phyloP scores from a whole-genome alignment of 345 rosid genomes.

The Xanthoceras sorbifolium region DNA sequence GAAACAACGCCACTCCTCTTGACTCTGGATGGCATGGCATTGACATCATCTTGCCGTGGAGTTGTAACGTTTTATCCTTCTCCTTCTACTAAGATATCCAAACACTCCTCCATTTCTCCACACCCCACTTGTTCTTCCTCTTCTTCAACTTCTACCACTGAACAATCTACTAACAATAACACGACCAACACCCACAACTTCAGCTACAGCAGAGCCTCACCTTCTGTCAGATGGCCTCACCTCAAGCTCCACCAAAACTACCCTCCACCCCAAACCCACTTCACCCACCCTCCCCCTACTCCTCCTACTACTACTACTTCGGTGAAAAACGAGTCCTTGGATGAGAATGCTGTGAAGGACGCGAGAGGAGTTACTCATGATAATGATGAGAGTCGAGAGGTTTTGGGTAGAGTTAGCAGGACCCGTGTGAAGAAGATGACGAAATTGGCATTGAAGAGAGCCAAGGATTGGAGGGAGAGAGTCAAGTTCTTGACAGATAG shows the following conservation, averaged over 20 bases:
- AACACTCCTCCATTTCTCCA: conserved; percentile 14
- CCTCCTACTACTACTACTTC: conserved; percentile 23
- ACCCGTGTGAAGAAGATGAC: conserved; percentile 77
- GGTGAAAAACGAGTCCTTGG: conserved; percentile 1
- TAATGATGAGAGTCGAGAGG: conserved; percentile 40
- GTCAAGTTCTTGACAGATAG: conserved; percentile 66
- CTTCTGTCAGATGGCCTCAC: conserved; percentile 91
- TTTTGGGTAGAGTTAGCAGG: conserved; percentile 50
- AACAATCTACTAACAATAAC: conserved; percentile 24
- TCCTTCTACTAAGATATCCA: conserved; percentile 28
- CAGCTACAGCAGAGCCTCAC: conserved; percentile 84
- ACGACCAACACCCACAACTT: conserved; percentile 37
- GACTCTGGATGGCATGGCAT: conserved; percentile 17
- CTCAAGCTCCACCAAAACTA: conserved; percentile 52
- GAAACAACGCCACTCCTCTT: too few species aligned
- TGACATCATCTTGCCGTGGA: conserved; percentile 33
- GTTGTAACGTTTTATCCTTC: conserved; percentile 25
- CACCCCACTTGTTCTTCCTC: conserved; percentile 19
- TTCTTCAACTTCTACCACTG: conserved; percentile 10
- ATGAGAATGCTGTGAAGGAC: conserved; percentile 20
- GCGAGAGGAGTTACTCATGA: conserved; percentile 16
- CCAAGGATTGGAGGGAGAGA: conserved; percentile 88
- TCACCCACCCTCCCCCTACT: too few species aligned
- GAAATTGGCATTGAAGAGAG: conserved; percentile 79
- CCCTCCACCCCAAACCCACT: conserved; percentile 42